A percentile compares a stretch with the other conserved stretches of the same genome.
Evolutionary conservation across 495 filamentous ascomycete genomes (phyloP).

Genomic region (Penicillium manginii): DNA sequence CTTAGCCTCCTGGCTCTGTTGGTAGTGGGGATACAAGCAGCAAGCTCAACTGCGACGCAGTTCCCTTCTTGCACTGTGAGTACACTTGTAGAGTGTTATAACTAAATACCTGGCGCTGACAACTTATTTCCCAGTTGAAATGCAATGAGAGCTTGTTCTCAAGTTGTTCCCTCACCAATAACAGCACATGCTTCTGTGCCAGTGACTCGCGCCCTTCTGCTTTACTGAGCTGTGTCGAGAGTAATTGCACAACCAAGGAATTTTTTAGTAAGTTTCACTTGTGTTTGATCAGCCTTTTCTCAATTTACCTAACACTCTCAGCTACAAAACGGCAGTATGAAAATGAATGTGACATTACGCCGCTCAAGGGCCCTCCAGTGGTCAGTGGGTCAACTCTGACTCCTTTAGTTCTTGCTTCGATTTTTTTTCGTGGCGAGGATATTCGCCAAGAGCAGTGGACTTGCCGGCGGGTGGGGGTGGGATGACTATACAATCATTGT

Average conservation of each 20-base stretch:
- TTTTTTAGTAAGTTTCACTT: slow-evolving; percentile 22
- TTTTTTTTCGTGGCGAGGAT: slow-evolving; percentile 35
- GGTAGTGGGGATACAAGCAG: slow-evolving; percentile 7
- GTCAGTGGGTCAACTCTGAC: slow-evolving; percentile 19
- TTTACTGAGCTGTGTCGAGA: slow-evolving; percentile 16
- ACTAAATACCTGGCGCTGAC: not conserved
- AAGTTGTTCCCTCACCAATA: slow-evolving; percentile 13
- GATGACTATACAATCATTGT: slow-evolving; percentile 37
- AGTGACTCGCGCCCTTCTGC: slow-evolving; percentile 9
- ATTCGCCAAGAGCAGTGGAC: slow-evolving; percentile 29
- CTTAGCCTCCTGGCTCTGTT: slow-evolving; percentile 13
- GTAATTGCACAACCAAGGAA: slow-evolving; percentile 22
- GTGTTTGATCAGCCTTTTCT: not conserved
- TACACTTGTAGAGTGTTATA: not conserved
- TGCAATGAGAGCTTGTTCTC: slow-evolving; percentile 14
- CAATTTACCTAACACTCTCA: slow-evolving; percentile 12
- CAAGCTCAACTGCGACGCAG: not conserved
- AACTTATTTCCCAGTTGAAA: not conserved
- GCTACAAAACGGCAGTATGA: slow-evolving; percentile 25
- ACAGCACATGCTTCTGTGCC: slow-evolving; percentile 20
- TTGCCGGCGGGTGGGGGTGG: slow-evolving; percentile 38
- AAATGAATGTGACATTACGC: slow-evolving; percentile 24
- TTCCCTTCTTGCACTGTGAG: slow-evolving; percentile 22
- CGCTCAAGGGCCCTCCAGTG: slow-evolving; percentile 14
- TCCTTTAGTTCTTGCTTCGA: slow-evolving; percentile 28